Evolutionary conservation across 2,329 filamentous ascomycete genomes (phyloP).

Genomic region (Lachnellula cervina): DNA sequence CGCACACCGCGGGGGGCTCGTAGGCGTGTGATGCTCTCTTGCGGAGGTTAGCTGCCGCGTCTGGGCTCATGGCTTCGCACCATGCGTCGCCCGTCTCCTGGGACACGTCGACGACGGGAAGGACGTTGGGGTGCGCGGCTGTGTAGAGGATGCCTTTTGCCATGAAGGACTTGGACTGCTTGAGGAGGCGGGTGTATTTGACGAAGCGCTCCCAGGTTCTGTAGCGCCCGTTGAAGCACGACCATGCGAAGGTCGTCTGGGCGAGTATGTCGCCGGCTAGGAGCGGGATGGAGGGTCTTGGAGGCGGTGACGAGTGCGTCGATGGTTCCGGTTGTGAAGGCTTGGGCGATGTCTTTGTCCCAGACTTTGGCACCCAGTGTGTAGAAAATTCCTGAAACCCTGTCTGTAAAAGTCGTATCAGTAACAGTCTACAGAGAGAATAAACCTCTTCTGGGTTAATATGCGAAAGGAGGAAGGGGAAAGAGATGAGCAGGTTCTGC

Average conservation of each 20-base stretch:
- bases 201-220: conserved; percentile 5
- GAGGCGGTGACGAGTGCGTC: too few relatives aligned
- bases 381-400: too few relatives aligned
- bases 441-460: too few relatives aligned
- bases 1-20: background rate
- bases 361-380: too few relatives aligned
- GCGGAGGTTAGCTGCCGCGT: background rate
- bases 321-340: too few relatives aligned
- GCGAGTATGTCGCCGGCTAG: background rate
- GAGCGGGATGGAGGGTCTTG: too few relatives aligned
- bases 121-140: background rate
- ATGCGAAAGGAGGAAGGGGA: too few relatives aligned
- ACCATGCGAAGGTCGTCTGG: background rate
- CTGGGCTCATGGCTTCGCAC: background rate
- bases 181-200: conserved; percentile 3
- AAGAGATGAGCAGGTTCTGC: too few relatives aligned
- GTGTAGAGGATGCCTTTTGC: background rate
- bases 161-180: background rate
- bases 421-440: too few relatives aligned
- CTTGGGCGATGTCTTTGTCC: too few relatives aligned
- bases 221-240: conserved; percentile 1
- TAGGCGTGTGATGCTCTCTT: background rate
- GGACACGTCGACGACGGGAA: background rate
- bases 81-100: background rate
- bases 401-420: too few relatives aligned